These are phyloP conservation scores for Rhytidhysteron rufulum DNA, from an alignment of 2,329 filamentous ascomycete species.

Conservation along the genomic window DNA sequence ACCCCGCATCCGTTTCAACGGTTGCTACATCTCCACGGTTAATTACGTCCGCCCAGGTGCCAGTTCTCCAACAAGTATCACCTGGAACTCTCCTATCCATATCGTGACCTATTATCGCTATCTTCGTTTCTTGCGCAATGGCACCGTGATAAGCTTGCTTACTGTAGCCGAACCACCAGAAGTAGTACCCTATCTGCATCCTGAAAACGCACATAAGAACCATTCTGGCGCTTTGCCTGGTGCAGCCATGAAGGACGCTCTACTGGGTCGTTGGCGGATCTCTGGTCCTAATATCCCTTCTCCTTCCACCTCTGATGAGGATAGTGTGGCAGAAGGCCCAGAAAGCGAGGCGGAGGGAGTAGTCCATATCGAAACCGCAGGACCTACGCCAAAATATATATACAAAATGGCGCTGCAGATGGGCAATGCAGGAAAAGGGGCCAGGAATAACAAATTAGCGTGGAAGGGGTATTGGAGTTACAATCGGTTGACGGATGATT, in stretches of 20 bases:
- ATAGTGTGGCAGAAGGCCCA: constrained; percentile 13
- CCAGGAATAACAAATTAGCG: constrained; percentile 77
- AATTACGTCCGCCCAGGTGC: constrained; percentile 89
- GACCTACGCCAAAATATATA: constrained; percentile 71
- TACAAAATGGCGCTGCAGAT: constrained; percentile 79
- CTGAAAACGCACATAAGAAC: constrained; percentile 57
- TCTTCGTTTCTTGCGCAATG: constrained; percentile 89
- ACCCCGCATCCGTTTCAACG: constrained; percentile 88
- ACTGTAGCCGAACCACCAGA: constrained; percentile 79
- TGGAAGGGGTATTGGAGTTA: constrained; percentile 94
- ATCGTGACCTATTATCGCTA: constrained; percentile 99
- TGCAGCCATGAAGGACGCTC: constrained; percentile 64
- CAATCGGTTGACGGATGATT: constrained; percentile 84
- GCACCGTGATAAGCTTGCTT: constrained; percentile 74
- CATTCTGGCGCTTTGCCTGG: constrained; percentile 40
- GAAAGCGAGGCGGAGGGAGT: constrained; percentile 37
- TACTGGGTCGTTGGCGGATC: constrained; percentile 63
- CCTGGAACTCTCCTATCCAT: constrained; percentile 79
- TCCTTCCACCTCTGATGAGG: constrained; percentile 9
- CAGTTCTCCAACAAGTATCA: constrained; percentile 63
- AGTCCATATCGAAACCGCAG: constrained; percentile 81
- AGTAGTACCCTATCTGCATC: constrained; percentile 78
- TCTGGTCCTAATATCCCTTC: constrained; percentile 44
- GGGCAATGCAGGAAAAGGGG: constrained; percentile 55
- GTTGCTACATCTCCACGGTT: constrained; percentile 93